Base-by-base conservation (phyloP, 208 protist species). In the Crithidia expoeki region DNA sequence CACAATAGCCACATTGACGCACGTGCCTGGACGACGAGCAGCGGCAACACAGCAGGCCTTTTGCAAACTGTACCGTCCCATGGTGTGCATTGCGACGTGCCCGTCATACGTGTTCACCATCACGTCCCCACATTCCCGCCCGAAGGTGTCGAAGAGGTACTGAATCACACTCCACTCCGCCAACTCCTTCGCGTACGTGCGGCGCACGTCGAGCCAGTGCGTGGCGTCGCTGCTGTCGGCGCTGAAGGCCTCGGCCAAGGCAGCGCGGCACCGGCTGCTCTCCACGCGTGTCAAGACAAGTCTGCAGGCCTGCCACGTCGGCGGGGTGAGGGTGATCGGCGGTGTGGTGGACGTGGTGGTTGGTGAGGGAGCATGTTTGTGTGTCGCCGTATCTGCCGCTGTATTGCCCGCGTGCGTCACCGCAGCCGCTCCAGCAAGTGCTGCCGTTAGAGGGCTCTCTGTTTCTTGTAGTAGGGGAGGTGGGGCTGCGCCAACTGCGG, bases 151-250 rank as follows among this genome's bases (percentile, higher is more conserved):
- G 33, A 94, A 72, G 28, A 96, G 69, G 72, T 91, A 96, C 61
- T 90, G 72, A 34, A 94, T 42, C 34, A 93, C 77, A 44, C 85
- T 90, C 86, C 87, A 93, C 77, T 96, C 92, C 32, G 92, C 85
- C 55, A 94, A 56, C 76, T 96, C 89, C 62, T 82, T 62, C 7
- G 86, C 86, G 71, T 81, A 93, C 4, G 49, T 52, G 56, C 84
- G 83, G 16, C 78, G 76, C 44, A 71, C 71, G 7, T 81, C 72
- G 14, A 92, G 50, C 92, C 88, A 94, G n/a, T 83, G 67, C 6
- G 81, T 57, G 19, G 85, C 63, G 73, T 92, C 80, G 23, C 64
- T 70, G 32, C 76, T 74, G 53, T 76, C 62, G 9, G 80, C 67
- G n/a, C 74, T 57, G 67, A 94, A 84, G 23, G 82, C 73, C 44